These are phyloP conservation scores for Globisporangium cylindrosporum DNA, from an alignment of 352 stramenopile genomes.

Conservation along the genomic window DNA sequence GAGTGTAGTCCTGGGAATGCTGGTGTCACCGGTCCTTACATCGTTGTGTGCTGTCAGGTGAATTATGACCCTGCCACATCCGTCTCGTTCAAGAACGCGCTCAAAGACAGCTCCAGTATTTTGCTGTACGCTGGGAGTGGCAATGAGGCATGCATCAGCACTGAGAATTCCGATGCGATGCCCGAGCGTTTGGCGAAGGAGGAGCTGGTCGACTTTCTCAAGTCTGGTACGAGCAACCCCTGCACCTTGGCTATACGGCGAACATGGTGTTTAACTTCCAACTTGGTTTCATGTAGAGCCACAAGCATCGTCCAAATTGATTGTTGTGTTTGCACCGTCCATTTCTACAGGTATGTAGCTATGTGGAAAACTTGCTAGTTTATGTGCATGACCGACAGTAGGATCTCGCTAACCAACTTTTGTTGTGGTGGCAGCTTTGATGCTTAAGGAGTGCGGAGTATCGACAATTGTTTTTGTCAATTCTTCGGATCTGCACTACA, in stretches of 20 bases:
- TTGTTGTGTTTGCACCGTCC: slow-evolving; percentile 35
- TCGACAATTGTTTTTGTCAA: slow-evolving; percentile 59
- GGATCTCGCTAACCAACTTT: not conserved
- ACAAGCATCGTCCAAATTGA: slow-evolving; percentile 22
- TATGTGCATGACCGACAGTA: not conserved
- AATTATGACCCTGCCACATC: slow-evolving; percentile 33
- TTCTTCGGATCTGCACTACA: slow-evolving; percentile 31
- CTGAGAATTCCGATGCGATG: slow-evolving; percentile 35
- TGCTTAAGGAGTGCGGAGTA: slow-evolving; percentile 45
- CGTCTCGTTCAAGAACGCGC: slow-evolving; percentile 27
- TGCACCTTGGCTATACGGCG: not conserved
- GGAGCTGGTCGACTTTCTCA: slow-evolving; percentile 29
- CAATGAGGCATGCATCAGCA: slow-evolving; percentile 29
- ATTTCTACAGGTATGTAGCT: slow-evolving; percentile 26
- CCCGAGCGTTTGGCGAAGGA: slow-evolving; percentile 26
- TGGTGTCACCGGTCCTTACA: not conserved
- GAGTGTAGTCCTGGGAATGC: not conserved
- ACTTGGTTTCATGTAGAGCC: slow-evolving; percentile 2
- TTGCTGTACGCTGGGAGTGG: slow-evolving; percentile 45
- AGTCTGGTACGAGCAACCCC: slow-evolving; percentile 19
- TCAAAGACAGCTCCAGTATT: slow-evolving; percentile 30
- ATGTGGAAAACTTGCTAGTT: not conserved
- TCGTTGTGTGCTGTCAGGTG: slow-evolving; percentile 18
- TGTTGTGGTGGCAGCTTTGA: slow-evolving; percentile 29
- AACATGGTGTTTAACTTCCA: not conserved